phyloP scores from a whole-genome alignment of 495 filamentous ascomycete genomes.

The Parathielavia hyrcaniae region DNA sequence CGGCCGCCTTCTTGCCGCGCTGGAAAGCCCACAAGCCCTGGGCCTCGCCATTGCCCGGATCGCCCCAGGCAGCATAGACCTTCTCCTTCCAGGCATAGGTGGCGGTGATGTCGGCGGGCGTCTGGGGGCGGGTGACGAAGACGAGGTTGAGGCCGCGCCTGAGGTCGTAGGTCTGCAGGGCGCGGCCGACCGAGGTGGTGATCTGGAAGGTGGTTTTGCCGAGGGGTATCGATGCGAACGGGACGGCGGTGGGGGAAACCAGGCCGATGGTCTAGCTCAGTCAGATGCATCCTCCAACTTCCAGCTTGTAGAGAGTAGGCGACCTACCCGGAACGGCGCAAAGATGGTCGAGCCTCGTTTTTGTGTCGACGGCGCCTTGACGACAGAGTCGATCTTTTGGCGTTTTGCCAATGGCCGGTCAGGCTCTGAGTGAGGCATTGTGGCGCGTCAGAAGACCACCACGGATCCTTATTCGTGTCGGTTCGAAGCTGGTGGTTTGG shows the following conservation, averaged over 20 bases:
- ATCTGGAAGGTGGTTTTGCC: conserved; percentile 95
- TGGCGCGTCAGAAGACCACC: conserved; percentile 7
- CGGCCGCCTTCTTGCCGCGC: conserved; percentile 77
- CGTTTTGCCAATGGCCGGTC: conserved; percentile 58
- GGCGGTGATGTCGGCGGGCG: conserved; percentile 76
- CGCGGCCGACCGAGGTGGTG: conserved; percentile 84
- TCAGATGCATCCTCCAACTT: background rate
- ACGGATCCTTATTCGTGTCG: background rate
- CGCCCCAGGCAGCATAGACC: conserved; percentile 80
- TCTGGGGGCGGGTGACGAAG: conserved; percentile 86
- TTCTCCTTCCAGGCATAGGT: conserved; percentile 82
- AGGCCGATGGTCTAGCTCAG: conserved; percentile 72
- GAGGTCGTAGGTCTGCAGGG: conserved; percentile 91
- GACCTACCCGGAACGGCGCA: conserved; percentile 81
- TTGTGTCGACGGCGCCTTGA: conserved; percentile 29
- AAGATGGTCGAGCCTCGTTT: conserved; percentile 66
- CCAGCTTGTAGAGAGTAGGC: background rate
- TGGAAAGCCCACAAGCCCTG: conserved; percentile 91
- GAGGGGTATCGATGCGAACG: conserved; percentile 79
- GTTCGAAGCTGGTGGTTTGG: background rate
- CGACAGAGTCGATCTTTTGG: conserved; percentile 50
- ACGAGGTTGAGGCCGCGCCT: conserved; percentile 81
- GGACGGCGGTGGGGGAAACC: conserved; percentile 81
- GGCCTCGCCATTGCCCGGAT: conserved; percentile 40
- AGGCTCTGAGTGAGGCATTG: conserved; percentile 45